Percentiles rank a stretch among this genome's conserved stretches.
Evolutionary conservation across 2,329 filamentous ascomycete species (phyloP).

Genomic region (Pseudogymnoascus sp.): DNA sequence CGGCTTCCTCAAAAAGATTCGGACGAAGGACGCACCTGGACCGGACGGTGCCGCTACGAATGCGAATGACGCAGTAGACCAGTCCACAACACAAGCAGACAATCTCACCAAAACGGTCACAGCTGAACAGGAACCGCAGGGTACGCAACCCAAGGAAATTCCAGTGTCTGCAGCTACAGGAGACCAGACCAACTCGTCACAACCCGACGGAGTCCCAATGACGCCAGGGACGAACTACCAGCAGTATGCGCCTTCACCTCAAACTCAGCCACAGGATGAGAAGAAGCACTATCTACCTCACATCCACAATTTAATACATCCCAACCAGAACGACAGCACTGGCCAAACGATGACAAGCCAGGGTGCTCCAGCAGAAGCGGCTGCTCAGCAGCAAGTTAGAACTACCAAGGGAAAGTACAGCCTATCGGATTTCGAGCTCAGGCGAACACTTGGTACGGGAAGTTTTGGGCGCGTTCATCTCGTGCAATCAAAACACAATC

Average conservation of each 20-base stretch:
- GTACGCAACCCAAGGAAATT: conserved; percentile 20
- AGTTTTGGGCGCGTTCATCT: conserved; percentile 95
- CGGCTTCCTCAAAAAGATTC: conserved; percentile 97
- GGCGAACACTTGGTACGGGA: conserved; percentile 88
- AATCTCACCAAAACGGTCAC: conserved; percentile 58
- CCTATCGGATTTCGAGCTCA: conserved; percentile 78
- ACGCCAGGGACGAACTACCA: conserved; percentile 25
- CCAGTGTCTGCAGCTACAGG: conserved; percentile 23
- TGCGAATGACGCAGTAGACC: conserved; percentile 3
- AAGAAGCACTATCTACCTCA: conserved; percentile 60
- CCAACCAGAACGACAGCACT: conserved; percentile 43
- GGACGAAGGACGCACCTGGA: conserved; percentile 78
- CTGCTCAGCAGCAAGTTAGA: conserved; percentile 33
- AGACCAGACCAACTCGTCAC: conserved; percentile 17
- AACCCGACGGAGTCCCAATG: conserved; percentile 18
- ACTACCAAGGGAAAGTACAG: conserved; percentile 97
- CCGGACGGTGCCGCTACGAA: conserved; percentile 36
- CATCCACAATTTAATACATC: conserved; percentile 78
- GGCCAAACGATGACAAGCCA: conserved; percentile 20
- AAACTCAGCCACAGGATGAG: conserved; percentile 25
- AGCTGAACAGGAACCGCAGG: conserved; percentile 38
- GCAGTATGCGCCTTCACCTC: conserved; percentile 13
- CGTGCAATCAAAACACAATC: conserved; percentile 96
- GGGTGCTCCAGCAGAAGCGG: conserved; percentile 15
- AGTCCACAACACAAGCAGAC: conserved; percentile 48